A percentile compares a stretch with the other conserved stretches of the same genome.
Conservation (phyloP, 2,329 filamentous ascomycete genomes). For the Allantophomopsis cytisporea region DNA sequence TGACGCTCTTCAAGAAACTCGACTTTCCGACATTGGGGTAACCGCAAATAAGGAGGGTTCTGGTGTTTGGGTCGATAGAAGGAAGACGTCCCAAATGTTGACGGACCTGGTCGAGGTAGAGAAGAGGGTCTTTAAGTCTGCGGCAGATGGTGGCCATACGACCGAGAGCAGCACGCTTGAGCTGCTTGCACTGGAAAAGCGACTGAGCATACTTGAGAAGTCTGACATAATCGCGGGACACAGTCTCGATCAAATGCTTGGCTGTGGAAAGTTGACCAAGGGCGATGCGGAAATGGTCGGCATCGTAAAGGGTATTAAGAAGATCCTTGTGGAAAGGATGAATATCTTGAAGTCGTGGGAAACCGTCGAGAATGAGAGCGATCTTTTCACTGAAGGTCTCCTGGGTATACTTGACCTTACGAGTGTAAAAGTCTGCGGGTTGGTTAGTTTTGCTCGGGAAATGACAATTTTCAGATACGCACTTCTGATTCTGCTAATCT, state of each 20-base stretch:
- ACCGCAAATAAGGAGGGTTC: slow-evolving; percentile 90
- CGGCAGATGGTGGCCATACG: slow-evolving; percentile 97
- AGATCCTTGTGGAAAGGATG: slow-evolving; percentile 79
- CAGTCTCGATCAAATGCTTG: slow-evolving; percentile 92
- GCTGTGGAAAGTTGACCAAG: slow-evolving; percentile 92
- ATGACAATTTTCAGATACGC: slow-evolving; percentile 3
- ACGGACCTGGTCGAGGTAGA: slow-evolving; percentile 92
- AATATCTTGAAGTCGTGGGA: slow-evolving; percentile 85
- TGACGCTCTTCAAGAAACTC: slow-evolving; percentile 85
- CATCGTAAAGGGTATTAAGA: slow-evolving; percentile 97
- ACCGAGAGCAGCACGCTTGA: slow-evolving; percentile 90
- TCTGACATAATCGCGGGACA: slow-evolving; percentile 90
- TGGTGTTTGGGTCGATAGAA: slow-evolving; percentile 94
- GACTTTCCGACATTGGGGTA: slow-evolving; percentile 98
- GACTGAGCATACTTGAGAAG: slow-evolving; percentile 94
- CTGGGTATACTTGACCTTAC: slow-evolving; percentile 96
- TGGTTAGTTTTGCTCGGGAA: slow-evolving; percentile 7
- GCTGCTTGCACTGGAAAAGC: slow-evolving; percentile 97
- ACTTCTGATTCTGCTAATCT: slow-evolving; percentile 82
- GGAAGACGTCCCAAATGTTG: slow-evolving; percentile 96
- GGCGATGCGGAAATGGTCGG: slow-evolving; percentile 94
- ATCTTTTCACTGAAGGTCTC: slow-evolving; percentile 97
- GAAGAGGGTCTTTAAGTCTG: slow-evolving; percentile 82
- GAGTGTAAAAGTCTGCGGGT: slow-evolving; percentile 71
- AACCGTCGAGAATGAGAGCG: slow-evolving; percentile 77